Base-by-base conservation (phyloP, 2,329 filamentous ascomycete species). In the Fusarium tuaranense region DNA sequence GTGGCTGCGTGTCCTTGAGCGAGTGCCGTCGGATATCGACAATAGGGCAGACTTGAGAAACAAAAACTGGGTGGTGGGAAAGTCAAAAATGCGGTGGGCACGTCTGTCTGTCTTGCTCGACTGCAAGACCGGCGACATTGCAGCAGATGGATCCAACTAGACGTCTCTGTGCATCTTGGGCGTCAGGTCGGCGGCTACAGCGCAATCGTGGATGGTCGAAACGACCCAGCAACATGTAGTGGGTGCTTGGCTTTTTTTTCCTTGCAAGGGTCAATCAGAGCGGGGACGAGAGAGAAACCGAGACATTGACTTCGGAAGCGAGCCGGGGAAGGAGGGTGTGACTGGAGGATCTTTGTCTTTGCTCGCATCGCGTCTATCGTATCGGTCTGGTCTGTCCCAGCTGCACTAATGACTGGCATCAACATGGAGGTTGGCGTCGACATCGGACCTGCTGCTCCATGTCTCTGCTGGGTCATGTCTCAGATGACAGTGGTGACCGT, bases 101-200 rank as follows among this genome's bases (percentile, higher is more conserved):
- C 30, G 34, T n/a, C 25, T 53, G 48, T 30, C 48, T 30, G 44
- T 36, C 41, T 51, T 36, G 60, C 38, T 61, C n/a, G 14, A 59
- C 61, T 32, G 48, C 51, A 61, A 60, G 60, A 27, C 32, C 20
- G 25, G 68, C 57, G 41, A 62, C 63, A 63, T 51, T 69, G 67
- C 68, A 62, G 72, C 53, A 67, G 57, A 69, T 51, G 53, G 57
- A 36, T 44, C 46, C 68, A 65, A 65, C 63, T 70, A 63, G 66
- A 53, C 34, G 57, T 65, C 48, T 77, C 57, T 63, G 39, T 69
- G 58, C 51, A 63, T 59, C 74, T 65, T 61, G 34, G 65, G 65
- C 58, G 58, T 64, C 48, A 63, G 51, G 61, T 71, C 68, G 75
- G 76, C 76, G 76, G 76, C 55, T 78, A 78, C 51, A 76, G 76